Percentiles rank a stretch among this genome's conserved stretches.
These are phyloP conservation scores for Eucalyptus rudis DNA, from an alignment of 345 rosid genomes.

Conservation along the genomic window DNA sequence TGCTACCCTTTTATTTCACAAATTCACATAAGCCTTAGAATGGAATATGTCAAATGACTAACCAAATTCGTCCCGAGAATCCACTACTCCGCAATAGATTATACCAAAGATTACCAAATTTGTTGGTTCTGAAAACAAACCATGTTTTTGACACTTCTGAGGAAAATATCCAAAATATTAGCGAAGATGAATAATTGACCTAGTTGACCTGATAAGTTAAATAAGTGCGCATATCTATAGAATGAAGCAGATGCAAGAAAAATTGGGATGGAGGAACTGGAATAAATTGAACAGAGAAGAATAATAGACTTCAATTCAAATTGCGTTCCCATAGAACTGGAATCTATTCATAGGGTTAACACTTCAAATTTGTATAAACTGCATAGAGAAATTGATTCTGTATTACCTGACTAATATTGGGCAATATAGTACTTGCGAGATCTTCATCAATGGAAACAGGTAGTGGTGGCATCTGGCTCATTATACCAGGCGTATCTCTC, in stretches of 20 bases:
- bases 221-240: neutral
- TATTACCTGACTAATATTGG: constrained; percentile 37
- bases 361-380: neutral
- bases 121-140: neutral
- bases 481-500: constrained; percentile 70
- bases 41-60: neutral
- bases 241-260: neutral
- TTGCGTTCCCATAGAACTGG: neutral
- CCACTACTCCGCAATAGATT: neutral
- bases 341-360: neutral
- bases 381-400: neutral
- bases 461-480: constrained; percentile 91
- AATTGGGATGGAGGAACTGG: neutral
- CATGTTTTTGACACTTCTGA: neutral
- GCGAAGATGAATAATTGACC: neutral
- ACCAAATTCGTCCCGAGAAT: neutral
- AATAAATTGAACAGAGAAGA: neutral
- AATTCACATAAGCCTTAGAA: neutral
- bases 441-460: constrained; percentile 50
- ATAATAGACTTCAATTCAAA: neutral
- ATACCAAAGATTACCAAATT: neutral
- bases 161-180: neutral
- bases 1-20: neutral
- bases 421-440: constrained; percentile 52
- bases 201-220: neutral